These are phyloP conservation scores for Candida krabiensis DNA, from an alignment of 805 yeast species.

Conservation along the genomic window DNA sequence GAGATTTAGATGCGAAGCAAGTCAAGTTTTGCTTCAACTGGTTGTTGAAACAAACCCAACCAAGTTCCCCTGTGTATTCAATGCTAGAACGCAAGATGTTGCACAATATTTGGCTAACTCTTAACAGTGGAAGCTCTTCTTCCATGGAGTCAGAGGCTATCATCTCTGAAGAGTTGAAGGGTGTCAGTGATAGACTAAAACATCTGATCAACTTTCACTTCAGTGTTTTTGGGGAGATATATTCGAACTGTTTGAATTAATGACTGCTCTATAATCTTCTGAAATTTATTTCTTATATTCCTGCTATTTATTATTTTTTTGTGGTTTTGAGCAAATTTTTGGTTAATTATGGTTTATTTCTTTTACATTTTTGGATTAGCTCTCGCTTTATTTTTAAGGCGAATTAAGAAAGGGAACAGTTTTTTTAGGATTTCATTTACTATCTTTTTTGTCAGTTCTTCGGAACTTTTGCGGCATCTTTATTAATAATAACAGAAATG, in stretches of 20 bases:
- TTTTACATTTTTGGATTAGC: neutral
- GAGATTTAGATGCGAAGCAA: conserved; percentile 37
- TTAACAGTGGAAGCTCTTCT: conserved; percentile 9
- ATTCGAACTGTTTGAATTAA: conserved; percentile 30
- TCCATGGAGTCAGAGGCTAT: conserved; percentile 24
- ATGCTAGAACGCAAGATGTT: conserved; percentile 69
- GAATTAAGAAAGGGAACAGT: neutral
- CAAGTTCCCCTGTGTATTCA: conserved; percentile 72
- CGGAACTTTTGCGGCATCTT: neutral
- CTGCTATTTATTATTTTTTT: too few relatives aligned
- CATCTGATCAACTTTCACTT: conserved; percentile 76
- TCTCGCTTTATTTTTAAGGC: too few relatives aligned
- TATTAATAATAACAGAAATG: neutral
- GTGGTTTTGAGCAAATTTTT: neutral
- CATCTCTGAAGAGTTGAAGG: conserved; percentile 53
- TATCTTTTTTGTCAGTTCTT: too few relatives aligned
- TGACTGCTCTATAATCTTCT: neutral
- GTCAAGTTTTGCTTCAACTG: conserved; percentile 70
- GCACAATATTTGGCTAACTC: conserved; percentile 38
- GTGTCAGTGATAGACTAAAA: conserved; percentile 58
- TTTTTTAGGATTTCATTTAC: neutral
- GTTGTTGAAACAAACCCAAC: conserved; percentile 85
- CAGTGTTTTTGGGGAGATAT: conserved; percentile 78
- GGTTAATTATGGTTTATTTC: neutral
- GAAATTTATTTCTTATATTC: too few relatives aligned